These are phyloP conservation scores for Diaporthe sp. DNA, from an alignment of 2,329 filamentous ascomycete genomes.

Conservation along the genomic window DNA sequence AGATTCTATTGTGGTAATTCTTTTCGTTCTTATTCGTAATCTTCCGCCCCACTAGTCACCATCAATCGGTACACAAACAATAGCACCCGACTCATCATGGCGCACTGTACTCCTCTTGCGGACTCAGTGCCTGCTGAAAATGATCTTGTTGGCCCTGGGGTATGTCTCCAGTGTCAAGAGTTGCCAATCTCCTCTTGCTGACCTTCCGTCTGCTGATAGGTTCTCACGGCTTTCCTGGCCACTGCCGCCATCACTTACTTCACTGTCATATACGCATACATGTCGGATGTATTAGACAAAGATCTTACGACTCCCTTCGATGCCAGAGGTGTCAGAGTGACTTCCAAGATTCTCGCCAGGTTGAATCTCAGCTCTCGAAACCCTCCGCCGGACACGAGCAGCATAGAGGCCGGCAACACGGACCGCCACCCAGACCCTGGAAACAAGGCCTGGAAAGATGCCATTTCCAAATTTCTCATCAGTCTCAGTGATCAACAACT, in stretches of 20 bases:
- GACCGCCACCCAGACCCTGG: neutral
- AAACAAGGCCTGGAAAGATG: neutral
- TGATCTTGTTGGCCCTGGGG: neutral
- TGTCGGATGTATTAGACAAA: neutral
- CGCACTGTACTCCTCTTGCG: neutral
- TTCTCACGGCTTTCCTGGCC: neutral
- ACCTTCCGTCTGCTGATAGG: no score
- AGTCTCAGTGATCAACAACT: neutral
- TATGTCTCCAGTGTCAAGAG: neutral
- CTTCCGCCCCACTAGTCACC: no score
- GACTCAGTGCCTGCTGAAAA: neutral
- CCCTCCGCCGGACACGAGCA: neutral
- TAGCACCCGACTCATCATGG: neutral
- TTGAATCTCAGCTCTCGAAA: rapidly evolving
- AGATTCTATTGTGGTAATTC: no score
- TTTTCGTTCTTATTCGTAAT: no score
- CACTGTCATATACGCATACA: neutral
- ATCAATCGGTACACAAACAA: no score
- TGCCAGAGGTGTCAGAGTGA: neutral
- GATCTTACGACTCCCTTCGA: neutral
- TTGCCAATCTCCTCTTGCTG: neutral
- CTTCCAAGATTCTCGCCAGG: neutral
- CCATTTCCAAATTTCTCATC: neutral
- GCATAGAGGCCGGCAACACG: neutral
- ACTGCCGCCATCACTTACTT: neutral